Percentiles rank a stretch among this genome's conserved stretches.
phyloP scores from a whole-genome alignment of 2,329 filamentous ascomycete species.

The Verruconis gallopava region DNA sequence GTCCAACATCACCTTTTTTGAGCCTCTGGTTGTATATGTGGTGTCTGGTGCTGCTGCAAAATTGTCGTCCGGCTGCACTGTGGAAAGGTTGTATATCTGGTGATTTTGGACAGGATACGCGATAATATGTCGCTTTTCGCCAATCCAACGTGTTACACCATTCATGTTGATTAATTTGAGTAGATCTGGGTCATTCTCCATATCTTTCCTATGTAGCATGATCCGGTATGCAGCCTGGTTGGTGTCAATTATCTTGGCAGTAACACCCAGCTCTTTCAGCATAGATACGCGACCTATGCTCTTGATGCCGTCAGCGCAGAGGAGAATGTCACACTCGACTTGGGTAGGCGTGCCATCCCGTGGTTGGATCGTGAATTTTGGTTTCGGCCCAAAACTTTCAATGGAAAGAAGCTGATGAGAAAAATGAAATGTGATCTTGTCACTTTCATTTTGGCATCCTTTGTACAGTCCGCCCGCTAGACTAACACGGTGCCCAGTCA shows the following conservation, averaged over 20 bases:
- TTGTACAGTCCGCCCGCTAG: constrained; percentile 57
- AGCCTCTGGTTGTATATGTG: constrained; percentile 51
- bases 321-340: constrained; percentile 35
- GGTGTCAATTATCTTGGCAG: constrained; percentile 50
- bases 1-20: constrained; percentile 46
- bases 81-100: constrained; percentile 53
- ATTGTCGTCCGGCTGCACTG: constrained; percentile 47
- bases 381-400: constrained; percentile 44
- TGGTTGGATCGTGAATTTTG: constrained; percentile 47
- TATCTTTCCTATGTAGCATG: constrained; percentile 56
- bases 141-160: constrained; percentile 62
- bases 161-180: constrained; percentile 54
- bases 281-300: constrained; percentile 36
- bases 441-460: constrained; percentile 50
- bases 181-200: constrained; percentile 54
- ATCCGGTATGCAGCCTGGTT: constrained; percentile 69
- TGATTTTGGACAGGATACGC: constrained; percentile 61
- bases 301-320: constrained; percentile 38
- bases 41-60: constrained; percentile 45
- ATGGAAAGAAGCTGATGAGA: constrained; percentile 43
- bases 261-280: constrained; percentile 38
- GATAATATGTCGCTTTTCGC: constrained; percentile 62
- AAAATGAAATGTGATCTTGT: constrained; percentile 55
- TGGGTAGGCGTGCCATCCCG: constrained; percentile 40
- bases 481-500: constrained; percentile 64